Evolutionary conservation across 352 stramenopile genomes (phyloP), one percentile per base, ranked within the genome.

Genomic region (Globisporangium carolinianum): DNA sequence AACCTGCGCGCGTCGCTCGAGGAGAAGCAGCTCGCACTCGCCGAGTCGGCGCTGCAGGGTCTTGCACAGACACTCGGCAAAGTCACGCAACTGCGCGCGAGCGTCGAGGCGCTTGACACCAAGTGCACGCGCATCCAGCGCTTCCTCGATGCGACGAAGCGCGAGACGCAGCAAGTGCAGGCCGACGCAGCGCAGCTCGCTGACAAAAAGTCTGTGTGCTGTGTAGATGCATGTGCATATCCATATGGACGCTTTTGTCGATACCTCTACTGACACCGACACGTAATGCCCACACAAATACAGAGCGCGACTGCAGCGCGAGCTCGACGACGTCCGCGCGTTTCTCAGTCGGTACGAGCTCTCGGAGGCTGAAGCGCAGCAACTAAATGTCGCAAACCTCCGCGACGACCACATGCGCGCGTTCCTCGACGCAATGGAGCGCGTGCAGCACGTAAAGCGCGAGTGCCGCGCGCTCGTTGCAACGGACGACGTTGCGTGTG

Each of bases 291-390:
- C 24, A 32, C 24, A 32, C 24, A 32, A 3, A 32, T 32, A 38
- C 43, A 89, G 77, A 55, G 58, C 76, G 39, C 60, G 65, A 15
- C 66, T 84, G 52, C 69, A 87, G 61, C 37, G 60, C 18, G 62
- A 89, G 36, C 70, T 77, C 65, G 64, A 69, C n/a, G 51, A 82
- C 14, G 64, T 86, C 18, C 66, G 78, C 38, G 51, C 61, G 32
- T 96, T 96, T 53, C 60, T 96, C 49, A 66, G 59, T 18, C 65
- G 75, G 47, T 96, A 89, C 60, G 79, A 93, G 55, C 62, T 96
- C 38, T 72, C 59, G 4, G 69, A 90, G 15, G 68, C 83, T 12
- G 84, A 96, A 58, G 72, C 93, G 46, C 62, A 73, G 39, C 66
- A 54, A 11, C 58, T 95, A 46, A 82, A 80, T 57, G 56, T 60